A percentile compares a stretch with the other conserved stretches of the same genome.
Evolutionary conservation across 2,329 filamentous ascomycete species (phyloP).

Genomic region (Sporothrix humicola): DNA sequence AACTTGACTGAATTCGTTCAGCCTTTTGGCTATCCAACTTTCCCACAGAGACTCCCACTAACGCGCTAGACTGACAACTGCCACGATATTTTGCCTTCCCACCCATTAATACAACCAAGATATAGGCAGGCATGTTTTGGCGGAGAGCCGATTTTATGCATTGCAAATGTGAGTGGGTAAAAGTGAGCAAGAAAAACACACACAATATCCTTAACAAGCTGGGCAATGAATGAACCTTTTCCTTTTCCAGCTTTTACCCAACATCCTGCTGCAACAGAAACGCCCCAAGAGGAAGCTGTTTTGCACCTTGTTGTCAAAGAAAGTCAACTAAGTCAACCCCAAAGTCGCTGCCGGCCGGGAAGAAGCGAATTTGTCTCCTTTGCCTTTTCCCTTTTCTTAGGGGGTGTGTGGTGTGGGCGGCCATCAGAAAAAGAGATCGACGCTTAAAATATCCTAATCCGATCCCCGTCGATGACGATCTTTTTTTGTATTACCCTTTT

Average conservation of each 20-base stretch:
- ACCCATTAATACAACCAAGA: neutral
- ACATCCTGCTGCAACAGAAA: conserved; percentile 2
- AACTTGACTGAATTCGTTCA: neutral
- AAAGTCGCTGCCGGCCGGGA: conserved; percentile 14
- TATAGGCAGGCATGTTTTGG: conserved; percentile 14
- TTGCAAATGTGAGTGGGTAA: conserved; percentile 10
- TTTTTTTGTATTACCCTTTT: neutral
- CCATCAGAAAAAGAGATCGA: conserved; percentile 10
- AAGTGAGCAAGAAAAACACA: neutral
- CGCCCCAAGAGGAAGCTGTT: conserved; percentile 1
- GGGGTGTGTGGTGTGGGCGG: neutral
- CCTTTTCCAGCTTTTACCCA: neutral
- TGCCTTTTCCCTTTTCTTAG: neutral
- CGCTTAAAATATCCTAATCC: conserved; percentile 13
- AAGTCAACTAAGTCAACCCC: too few relatives aligned
- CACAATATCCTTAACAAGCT: too few relatives aligned
- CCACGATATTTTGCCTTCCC: conserved; percentile 11
- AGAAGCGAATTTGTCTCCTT: conserved; percentile 1
- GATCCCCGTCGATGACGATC: conserved; percentile 6
- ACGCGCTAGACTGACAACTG: conserved; percentile 10
- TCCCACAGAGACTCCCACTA: neutral
- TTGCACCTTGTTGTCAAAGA: neutral
- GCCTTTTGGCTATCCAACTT: neutral
- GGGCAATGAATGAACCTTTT: neutral
- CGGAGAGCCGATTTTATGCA: neutral